Base-by-base conservation (phyloP, 176 grass and related monocot species). In the Phoenix dactylifera region DNA sequence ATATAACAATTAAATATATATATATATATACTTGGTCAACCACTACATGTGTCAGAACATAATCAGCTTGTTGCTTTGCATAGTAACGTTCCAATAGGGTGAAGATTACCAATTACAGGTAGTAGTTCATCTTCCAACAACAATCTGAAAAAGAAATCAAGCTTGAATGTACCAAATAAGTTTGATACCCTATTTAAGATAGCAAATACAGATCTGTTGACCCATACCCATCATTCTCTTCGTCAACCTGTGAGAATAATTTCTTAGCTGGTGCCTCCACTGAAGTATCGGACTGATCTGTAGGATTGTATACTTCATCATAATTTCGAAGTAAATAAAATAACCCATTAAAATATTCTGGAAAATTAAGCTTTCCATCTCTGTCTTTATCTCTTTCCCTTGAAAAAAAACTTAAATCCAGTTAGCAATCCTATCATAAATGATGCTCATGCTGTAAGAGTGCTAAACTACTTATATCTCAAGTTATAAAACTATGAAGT, bases 301-400 rank as follows among this genome's bases (percentile, higher is more conserved):
- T 53, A 59, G 82, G 44, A 69, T 39, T 68, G 28, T 58, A 58
- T 80, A 80, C 62, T 22, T 91, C 87, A 66, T 97, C 81, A 76
- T 80, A 77, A 75, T 79, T 77, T 49, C 69, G 75, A 55, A 97
- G 74, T 39, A 83, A 91, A 63, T 88, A 80, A 72, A 91, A 97
- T 22, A 97, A 69, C 25, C 84, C 92, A 73, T 60, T 87, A 26
- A 84, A 87, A 71, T 77, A 97, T 55, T 97, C 87, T 76, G 85
- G 80, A 71, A 91, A 97, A 67, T 82, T 83, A 69, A 97, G 87
- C 63, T 83, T 91, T 18, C 78, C 79, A 51, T 91, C 92, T 77
- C 20, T 20, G 64, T 97, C 83, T 71, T 85, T 87, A 87, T 97
- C 92, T 82, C 81, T 97, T 79, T 88, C 87, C 80, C 87, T 91